Conservation (phyloP, 2,329 filamentous ascomycete genomes). For the Neofusicoccum sp. region DNA sequence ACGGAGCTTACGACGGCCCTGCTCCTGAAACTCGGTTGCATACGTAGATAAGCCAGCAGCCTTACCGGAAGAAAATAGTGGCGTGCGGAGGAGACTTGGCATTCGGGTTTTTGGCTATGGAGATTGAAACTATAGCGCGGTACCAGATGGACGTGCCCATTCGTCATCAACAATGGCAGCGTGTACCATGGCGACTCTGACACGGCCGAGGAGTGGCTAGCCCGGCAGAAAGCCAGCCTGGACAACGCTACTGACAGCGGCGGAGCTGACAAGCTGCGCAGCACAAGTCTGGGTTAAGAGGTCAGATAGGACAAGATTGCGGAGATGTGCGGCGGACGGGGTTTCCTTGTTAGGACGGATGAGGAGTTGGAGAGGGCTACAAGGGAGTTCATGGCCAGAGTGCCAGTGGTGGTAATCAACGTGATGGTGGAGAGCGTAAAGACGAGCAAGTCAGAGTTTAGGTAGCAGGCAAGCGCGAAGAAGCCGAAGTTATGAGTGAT, state of each 20-base stretch:
- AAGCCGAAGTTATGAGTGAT: not conserved
- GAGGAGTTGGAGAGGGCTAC: slow-evolving; percentile 56
- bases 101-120: slow-evolving; percentile 59
- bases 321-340: slow-evolving; percentile 57
- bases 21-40: slow-evolving; percentile 33
- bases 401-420: slow-evolving; percentile 55
- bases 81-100: slow-evolving; percentile 60
- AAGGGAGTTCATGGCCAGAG: slow-evolving; percentile 49
- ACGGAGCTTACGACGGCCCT: slow-evolving; percentile 57
- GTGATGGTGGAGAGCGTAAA: slow-evolving; percentile 56
- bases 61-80: slow-evolving; percentile 54
- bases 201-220: slow-evolving; percentile 47
- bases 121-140: slow-evolving; percentile 60
- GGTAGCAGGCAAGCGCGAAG: not conserved
- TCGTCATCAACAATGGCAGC: slow-evolving; percentile 59
- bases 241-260: slow-evolving; percentile 31
- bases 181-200: slow-evolving; percentile 42
- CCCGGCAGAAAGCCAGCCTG: slow-evolving; percentile 45
- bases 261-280: slow-evolving; percentile 42
- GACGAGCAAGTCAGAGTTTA: slow-evolving; percentile 41
- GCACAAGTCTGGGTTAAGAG: slow-evolving; percentile 57
- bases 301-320: slow-evolving; percentile 59
- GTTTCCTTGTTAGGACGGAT: slow-evolving; percentile 55
- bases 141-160: slow-evolving; percentile 58
- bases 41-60: not conserved